Base-by-base conservation (phyloP, 768 basidiomycete genomes). In the Rhizopogon rudus region DNA sequence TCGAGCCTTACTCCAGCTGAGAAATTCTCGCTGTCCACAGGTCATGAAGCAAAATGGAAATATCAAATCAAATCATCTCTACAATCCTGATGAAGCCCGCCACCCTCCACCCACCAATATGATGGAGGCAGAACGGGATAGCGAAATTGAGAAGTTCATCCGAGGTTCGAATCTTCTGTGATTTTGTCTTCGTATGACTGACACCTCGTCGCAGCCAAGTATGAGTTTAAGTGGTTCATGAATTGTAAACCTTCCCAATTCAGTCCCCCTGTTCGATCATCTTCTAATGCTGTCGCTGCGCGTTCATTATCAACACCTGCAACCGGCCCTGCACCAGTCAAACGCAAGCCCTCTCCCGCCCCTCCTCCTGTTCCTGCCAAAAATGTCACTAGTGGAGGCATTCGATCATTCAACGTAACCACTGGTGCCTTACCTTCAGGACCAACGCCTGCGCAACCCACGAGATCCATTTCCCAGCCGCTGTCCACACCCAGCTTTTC, bases 141-240 rank as follows among this genome's bases (percentile, higher is more conserved):
- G 88, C 45, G 94, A 98, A 57, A 80, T 98, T 43, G 95, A 98
- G 69, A 85, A 83, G 64, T 97, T 84, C 73, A 94, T 98, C 57
- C 82, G 95, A 56, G 77, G 90, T 89, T 81, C 76, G 51, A 52
- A 35, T 9, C 44, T 52, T 44, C 35, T 22, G 33, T 8, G 17
- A 28, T 5, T 40, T 20, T 39, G 3, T 45, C 44, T 16, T 5
- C 9, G 28, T 16, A 35, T 52, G 14, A 50, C 29, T 40, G 29
- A 8, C 3, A 22, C 28, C 25, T n/a, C 45, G 6, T 53, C 54
- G n/a, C 60, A 91, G 90, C 81, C 6, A 92, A 92, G 67, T 92
- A 92, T 57, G 83, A 94, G 63, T 87, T 83, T 67, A 87, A 81
- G 66, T 78, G 80, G 22, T 93, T 87, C 70, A 63, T 86, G 33